These are phyloP conservation scores for Globisporangium lucens DNA, from an alignment of 352 stramenopile genomes.

Conservation along the genomic window DNA sequence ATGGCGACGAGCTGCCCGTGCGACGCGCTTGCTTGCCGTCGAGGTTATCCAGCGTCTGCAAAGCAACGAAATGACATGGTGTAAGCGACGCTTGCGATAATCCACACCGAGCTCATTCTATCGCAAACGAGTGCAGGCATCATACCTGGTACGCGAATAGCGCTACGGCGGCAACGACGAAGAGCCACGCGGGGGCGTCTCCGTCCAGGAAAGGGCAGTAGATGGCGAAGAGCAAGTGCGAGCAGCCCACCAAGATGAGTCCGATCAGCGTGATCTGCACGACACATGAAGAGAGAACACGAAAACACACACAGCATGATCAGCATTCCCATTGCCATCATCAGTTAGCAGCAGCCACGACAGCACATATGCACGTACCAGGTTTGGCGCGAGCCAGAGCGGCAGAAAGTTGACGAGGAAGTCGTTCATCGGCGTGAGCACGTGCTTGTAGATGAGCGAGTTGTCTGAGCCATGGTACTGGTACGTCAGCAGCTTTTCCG, in stretches of 20 bases:
- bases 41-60: slow-evolving; percentile 78
- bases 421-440: slow-evolving; percentile 87
- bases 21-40: slow-evolving; percentile 81
- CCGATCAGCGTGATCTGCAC: slow-evolving; percentile 72
- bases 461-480: slow-evolving; percentile 85
- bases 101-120: neutral
- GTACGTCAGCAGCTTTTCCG: slow-evolving; percentile 83
- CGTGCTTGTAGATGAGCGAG: slow-evolving; percentile 85
- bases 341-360: neutral
- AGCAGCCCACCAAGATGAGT: slow-evolving; percentile 56
- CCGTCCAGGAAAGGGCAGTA: slow-evolving; percentile 74
- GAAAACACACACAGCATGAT: neutral
- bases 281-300: neutral
- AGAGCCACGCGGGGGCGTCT: slow-evolving; percentile 68
- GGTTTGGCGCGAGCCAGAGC: slow-evolving; percentile 78
- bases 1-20: slow-evolving; percentile 73
- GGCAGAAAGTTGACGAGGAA: slow-evolving; percentile 70
- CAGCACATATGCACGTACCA: slow-evolving; percentile 29
- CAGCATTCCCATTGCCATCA: neutral
- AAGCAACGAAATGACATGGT: neutral
- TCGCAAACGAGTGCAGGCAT: neutral
- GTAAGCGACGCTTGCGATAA: neutral
- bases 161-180: slow-evolving; percentile 48
- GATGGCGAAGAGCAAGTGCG: slow-evolving; percentile 62
- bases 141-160: slow-evolving; percentile 67